Evolutionary conservation across 2,329 filamentous ascomycete genomes (phyloP).

Genomic region (Neurospora sp.): DNA sequence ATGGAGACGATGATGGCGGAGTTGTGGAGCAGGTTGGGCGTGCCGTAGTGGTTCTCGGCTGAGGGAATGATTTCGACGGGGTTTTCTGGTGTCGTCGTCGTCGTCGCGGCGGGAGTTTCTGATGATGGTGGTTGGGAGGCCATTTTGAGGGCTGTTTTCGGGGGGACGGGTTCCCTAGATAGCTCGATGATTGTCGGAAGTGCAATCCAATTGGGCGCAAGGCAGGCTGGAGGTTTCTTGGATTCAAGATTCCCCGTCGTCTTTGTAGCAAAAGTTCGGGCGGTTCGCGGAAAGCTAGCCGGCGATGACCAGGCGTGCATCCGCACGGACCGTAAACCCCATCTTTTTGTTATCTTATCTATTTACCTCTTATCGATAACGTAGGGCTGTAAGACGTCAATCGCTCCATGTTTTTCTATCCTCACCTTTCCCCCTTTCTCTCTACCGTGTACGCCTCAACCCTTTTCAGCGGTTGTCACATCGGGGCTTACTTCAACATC

Average conservation of each 20-base stretch:
- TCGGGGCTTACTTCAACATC: too few relatives aligned
- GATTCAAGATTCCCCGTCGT: neutral
- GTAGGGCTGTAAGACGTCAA: neutral
- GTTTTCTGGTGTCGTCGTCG: neutral
- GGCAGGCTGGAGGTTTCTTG: neutral
- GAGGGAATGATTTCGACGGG: neutral
- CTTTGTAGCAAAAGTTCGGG: neutral
- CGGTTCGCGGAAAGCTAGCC: neutral
- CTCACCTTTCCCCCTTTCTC: neutral
- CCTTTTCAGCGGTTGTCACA: neutral
- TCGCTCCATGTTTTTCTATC: neutral
- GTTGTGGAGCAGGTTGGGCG: slow-evolving; percentile 32
- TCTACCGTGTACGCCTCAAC: neutral
- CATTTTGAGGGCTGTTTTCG: neutral
- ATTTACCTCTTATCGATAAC: neutral
- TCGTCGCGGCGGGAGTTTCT: neutral
- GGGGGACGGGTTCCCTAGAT: neutral
- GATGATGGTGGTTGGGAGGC: neutral
- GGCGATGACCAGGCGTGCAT: neutral
- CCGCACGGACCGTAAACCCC: neutral
- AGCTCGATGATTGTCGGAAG: neutral
- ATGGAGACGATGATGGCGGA: slow-evolving; percentile 38
- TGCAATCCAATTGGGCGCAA: neutral
- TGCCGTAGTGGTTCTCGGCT: slow-evolving; percentile 7
- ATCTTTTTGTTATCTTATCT: neutral